A percentile compares a stretch with the other conserved stretches of the same genome.
Conservation (phyloP, 2,329 filamentous ascomycete species). For the Xylariaceae sp. region DNA sequence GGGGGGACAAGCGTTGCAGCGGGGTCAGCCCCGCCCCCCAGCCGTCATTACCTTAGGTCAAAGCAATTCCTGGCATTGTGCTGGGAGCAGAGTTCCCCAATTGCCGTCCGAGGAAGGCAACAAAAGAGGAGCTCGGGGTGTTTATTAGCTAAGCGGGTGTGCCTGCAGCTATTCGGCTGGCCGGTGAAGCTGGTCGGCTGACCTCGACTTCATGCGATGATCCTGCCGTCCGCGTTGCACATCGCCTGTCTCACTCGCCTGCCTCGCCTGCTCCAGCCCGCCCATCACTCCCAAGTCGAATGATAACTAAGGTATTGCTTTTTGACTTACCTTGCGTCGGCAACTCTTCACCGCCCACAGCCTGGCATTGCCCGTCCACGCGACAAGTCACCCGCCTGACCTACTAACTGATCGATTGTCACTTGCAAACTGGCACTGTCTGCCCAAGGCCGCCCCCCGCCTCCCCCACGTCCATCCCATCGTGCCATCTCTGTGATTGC, state of each 20-base stretch:
- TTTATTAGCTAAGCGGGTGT: slow-evolving; percentile 10
- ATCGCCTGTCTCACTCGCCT: slow-evolving; percentile 6
- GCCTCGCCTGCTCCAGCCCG: slow-evolving; percentile 5
- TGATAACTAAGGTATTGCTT: too few species aligned
- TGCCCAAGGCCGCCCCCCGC: slow-evolving; percentile 7
- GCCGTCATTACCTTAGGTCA: too few species aligned
- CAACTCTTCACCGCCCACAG: slow-evolving; percentile 7
- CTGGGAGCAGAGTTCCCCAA: too few species aligned
- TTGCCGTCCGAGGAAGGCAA: too few species aligned
- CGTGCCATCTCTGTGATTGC: slow-evolving; percentile 13
- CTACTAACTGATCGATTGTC: neutral
- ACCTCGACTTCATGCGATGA: slow-evolving; percentile 26
- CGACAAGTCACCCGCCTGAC: slow-evolving; percentile 6
- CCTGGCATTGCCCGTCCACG: slow-evolving; percentile 12
- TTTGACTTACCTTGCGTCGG: neutral
- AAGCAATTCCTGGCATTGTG: too few species aligned
- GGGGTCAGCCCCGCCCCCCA: too few species aligned
- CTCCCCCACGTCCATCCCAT: slow-evolving; percentile 8
- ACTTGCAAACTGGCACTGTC: neutral
- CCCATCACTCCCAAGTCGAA: neutral
- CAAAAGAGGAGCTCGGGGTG: neutral
- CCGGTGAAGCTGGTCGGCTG: slow-evolving; percentile 22
- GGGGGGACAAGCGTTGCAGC: too few species aligned
- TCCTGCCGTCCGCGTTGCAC: slow-evolving; percentile 22
- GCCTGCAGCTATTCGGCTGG: neutral